A percentile compares a stretch with the other conserved stretches of the same genome.
These are phyloP conservation scores for Osmanthus fragrans DNA, from an alignment of 257 asterid genomes.

Conservation along the genomic window DNA sequence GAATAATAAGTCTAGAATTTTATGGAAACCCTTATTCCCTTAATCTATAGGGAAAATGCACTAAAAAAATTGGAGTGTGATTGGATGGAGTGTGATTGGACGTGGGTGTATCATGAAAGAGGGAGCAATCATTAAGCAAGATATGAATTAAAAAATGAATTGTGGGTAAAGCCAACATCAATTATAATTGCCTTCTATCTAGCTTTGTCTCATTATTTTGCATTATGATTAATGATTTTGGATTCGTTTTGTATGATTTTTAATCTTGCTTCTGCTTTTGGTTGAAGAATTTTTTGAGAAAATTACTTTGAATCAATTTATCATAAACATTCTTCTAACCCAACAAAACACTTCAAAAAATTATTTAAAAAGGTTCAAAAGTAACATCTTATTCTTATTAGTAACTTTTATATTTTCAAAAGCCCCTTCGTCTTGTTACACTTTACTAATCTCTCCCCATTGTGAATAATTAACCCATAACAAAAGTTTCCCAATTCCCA, in stretches of 20 bases:
- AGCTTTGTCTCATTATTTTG: not conserved
- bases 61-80: not conserved
- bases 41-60: not conserved
- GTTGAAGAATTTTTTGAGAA: no score
- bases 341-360: no score
- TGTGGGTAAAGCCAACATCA: constrained; percentile 3
- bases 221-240: not conserved
- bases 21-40: not conserved
- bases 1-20: no score
- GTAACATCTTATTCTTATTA: no score
- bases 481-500: not conserved
- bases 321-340: no score
- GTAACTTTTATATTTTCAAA: no score
- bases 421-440: not conserved
- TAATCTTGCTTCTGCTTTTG: not conserved
- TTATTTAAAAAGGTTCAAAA: no score
- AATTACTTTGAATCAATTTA: no score
- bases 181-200: not conserved
- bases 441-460: not conserved
- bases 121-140: not conserved
- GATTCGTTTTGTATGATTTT: not conserved
- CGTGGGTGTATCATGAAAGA: not conserved
- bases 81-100: not conserved
- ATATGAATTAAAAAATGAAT: not conserved
- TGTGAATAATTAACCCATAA: not conserved